Percentiles rank a stretch among this genome's conserved stretches.
phyloP scores from a whole-genome alignment of 1,284 basidiomycete species.

The Malassezia furfur region DNA sequence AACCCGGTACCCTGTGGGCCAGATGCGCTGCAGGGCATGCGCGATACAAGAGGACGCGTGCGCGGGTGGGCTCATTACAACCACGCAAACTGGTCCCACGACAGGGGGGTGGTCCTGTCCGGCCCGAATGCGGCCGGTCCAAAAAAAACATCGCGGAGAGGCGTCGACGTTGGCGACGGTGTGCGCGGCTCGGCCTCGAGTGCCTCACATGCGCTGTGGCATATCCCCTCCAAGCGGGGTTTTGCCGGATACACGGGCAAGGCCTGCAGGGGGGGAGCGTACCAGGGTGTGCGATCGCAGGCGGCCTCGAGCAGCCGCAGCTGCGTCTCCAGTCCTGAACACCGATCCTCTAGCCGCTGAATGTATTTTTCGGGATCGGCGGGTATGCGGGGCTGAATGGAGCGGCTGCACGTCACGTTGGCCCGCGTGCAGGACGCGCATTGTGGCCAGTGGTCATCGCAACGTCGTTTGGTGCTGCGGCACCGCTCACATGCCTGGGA shows the following conservation, averaged over 20 bases:
- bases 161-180: neutral
- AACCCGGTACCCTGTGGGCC: too few species aligned
- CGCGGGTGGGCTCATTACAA: neutral
- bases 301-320: neutral
- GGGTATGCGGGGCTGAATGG: neutral
- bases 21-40: too few species aligned
- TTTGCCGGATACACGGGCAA: too few species aligned
- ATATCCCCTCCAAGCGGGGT: too few species aligned
- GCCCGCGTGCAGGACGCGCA: constrained; percentile 6
- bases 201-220: too few species aligned
- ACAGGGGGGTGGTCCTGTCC: neutral
- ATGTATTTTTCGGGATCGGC: constrained; percentile 5
- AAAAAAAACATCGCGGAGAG: neutral
- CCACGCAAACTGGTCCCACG: neutral
- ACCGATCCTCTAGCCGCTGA: constrained; percentile 8
- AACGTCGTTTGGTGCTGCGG: constrained; percentile 6
- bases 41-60: too few species aligned
- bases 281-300: neutral
- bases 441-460: constrained; percentile 13
- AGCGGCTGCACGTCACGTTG: constrained; percentile 2
- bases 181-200: neutral
- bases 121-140: neutral
- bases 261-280: neutral
- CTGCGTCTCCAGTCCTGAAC: constrained; percentile 5
- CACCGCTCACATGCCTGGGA: constrained; percentile 10